Base-by-base conservation (phyloP, 163 green algal species). In the Chlorella variabilis region DNA sequence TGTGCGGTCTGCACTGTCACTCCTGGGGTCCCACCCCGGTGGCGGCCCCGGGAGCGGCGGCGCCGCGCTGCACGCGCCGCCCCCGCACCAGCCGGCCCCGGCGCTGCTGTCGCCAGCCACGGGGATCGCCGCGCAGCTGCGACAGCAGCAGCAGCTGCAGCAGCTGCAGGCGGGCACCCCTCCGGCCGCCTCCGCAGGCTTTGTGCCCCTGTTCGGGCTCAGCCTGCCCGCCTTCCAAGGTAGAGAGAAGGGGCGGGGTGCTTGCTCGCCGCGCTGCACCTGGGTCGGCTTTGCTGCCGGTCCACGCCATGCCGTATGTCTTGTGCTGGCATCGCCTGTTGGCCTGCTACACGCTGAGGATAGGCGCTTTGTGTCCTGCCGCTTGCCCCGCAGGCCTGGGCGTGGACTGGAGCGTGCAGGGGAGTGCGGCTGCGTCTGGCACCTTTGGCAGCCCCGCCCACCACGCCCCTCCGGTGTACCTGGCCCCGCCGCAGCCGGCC, bases 151-250 rank as follows among this genome's bases (percentile, higher is more conserved):
- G 34, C 48, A 29, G 25, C 38, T 38, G n/a, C 54, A 31, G 15
- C 41, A 33, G 27, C 68, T 59, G 68, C 42, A 51, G 38, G 27
- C 74, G n/a, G 42, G 41, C 38, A 9, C 56, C 54, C 34, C 56
- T 31, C 36, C 41, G 15, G 29, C 31, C 0, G 17, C 48, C n/a
- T 31, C 31, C 11, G 61, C 39, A 3, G 36, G 29, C 29, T 84
- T 84, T 68, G 58, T 84, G 56, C 78, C 78, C 2, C 78, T 84
- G 25, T 84, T 84, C 59, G 78, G 78, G 21, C 68, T 84, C 39
- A 69, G 66, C 42, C 68, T 84, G 8, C 78, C 78, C 8, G 48
- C 39, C 6, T 18, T 84, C 3, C n/a, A 36, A 79, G 68, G 68
- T 56, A 54, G n/a, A n/a, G n/a, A n/a, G 34, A 13, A 11, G 45